Evolutionary conservation across 148 eudicot genomes (phyloP), one percentile per base, ranked within the genome.

Genomic region (Simmondsia chinensis): DNA sequence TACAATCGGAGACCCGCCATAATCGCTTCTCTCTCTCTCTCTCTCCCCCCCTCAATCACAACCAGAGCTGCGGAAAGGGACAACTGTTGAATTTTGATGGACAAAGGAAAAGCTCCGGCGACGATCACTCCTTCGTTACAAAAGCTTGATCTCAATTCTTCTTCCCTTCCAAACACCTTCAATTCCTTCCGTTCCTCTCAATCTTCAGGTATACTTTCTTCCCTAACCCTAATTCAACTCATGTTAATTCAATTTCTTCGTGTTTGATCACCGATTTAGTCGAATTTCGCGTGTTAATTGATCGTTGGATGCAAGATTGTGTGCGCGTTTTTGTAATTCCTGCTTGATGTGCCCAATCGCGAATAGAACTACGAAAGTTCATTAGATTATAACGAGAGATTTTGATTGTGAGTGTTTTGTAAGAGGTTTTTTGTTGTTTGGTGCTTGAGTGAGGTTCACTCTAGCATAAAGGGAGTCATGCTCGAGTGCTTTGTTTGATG

Each of bases 51-150:
- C 39, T 36, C 23, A n/a, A n/a, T n/a, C 4, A 9, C 29, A 20
- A 7, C 2, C 24, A 12, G 22, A 17, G 17, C n/a, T 34, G 2
- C 2, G 19, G 20, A n/a, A n/a, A n/a, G n/a, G n/a, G n/a, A n/a
- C n/a, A n/a, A n/a, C n/a, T n/a, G n/a, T 4, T 8, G 6, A 17
- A 21, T 11, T 27, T 50, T 15, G 43, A 80, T 81, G 89, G 89
- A 73, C 40, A 73, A 65, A 52, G 54, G 46, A 32, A 50, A 76
- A 71, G 18, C 55, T 9, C 22, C 27, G 35, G 68, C 51, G 9
- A 38, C 54, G 5, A 49, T 63, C 4, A 52, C 62, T 15, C 34
- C 68, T 55, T 64, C 71, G 13, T 37, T 76, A n/a, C 73, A 71
- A 10, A 56, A 70, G 9, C 72, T 74, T 10, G 50, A 64, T 50